Percentiles rank a stretch among this genome's conserved stretches.
These are phyloP conservation scores for Tylopilus plumbeoviolaceoides DNA, from an alignment of 768 basidiomycete genomes.

Conservation along the genomic window DNA sequence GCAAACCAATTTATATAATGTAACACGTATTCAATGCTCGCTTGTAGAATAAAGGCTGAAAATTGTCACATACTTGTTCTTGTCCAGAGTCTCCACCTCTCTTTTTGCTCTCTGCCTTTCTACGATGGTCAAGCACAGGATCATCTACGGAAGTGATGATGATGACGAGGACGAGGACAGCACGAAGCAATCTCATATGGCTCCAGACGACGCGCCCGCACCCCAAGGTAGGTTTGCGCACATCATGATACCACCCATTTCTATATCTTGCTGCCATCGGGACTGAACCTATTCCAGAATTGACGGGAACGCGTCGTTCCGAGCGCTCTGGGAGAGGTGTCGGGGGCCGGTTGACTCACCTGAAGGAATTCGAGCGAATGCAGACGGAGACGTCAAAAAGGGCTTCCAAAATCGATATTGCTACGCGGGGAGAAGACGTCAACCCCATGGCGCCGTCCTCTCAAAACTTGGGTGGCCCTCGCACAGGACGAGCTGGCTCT, in stretches of 20 bases:
- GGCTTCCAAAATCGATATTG: background rate
- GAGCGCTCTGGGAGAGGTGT: too few species aligned
- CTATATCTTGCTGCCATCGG: too few species aligned
- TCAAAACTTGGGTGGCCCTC: background rate
- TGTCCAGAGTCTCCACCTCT: too few species aligned
- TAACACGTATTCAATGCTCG: too few species aligned
- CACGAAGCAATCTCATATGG: background rate
- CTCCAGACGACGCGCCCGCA: background rate
- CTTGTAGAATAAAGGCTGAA: too few species aligned
- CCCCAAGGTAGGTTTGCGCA: too few species aligned
- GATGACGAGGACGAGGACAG: background rate
- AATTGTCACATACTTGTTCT: background rate
- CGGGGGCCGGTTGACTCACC: too few species aligned
- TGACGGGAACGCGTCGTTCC: too few species aligned
- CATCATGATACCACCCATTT: too few species aligned
- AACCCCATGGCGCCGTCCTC: conserved; percentile 7
- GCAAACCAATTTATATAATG: too few species aligned
- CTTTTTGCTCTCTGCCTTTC: background rate
- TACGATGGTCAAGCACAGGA: background rate
- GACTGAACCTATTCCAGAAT: too few species aligned
- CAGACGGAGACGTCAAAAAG: background rate
- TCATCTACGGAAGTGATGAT: background rate
- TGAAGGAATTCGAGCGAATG: background rate
- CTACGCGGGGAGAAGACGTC: background rate
- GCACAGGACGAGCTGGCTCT: background rate